phyloP scores from a whole-genome alignment of 1,139 yeast genomes.

The Debaryomyces fabryi region DNA sequence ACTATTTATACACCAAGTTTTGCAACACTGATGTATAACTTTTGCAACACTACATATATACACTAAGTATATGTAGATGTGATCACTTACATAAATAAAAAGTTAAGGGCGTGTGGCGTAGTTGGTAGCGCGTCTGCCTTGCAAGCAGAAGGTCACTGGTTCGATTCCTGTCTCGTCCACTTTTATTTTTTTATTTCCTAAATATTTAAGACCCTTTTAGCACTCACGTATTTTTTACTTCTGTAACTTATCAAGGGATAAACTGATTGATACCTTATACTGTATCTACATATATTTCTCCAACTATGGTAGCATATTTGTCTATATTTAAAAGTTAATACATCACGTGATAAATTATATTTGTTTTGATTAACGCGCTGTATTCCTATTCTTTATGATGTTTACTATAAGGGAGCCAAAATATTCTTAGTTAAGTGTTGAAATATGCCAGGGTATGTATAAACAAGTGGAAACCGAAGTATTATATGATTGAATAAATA shows the following conservation, averaged over 20 bases:
- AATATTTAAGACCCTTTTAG: background rate
- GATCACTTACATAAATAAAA: background rate
- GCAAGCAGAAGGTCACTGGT: slow-evolving; percentile 69
- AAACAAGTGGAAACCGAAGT: background rate
- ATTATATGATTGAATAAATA: slow-evolving; percentile 11
- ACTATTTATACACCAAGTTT: background rate
- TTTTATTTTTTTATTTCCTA: slow-evolving; percentile 3
- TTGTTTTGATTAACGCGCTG: slow-evolving; percentile 4
- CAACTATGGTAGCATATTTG: background rate
- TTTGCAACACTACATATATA: background rate
- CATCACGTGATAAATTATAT: slow-evolving; percentile 5
- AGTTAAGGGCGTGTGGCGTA: slow-evolving; percentile 64
- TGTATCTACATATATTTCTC: background rate
- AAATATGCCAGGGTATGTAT: slow-evolving; percentile 12
- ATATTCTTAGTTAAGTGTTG: background rate
- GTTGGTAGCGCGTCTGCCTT: slow-evolving; percentile 74
- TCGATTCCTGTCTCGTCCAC: slow-evolving; percentile 69
- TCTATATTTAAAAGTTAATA: too few species aligned
- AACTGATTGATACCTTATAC: background rate
- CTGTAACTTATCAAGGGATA: background rate
- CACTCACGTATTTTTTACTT: background rate
- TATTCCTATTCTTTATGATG: background rate
- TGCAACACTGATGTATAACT: background rate
- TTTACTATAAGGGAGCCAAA: background rate
- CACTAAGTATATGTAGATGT: background rate